Percentiles rank a stretch among this genome's conserved stretches.
Conservation (phyloP, 208 protist species). For the Leptomonas seymouri region DNA sequence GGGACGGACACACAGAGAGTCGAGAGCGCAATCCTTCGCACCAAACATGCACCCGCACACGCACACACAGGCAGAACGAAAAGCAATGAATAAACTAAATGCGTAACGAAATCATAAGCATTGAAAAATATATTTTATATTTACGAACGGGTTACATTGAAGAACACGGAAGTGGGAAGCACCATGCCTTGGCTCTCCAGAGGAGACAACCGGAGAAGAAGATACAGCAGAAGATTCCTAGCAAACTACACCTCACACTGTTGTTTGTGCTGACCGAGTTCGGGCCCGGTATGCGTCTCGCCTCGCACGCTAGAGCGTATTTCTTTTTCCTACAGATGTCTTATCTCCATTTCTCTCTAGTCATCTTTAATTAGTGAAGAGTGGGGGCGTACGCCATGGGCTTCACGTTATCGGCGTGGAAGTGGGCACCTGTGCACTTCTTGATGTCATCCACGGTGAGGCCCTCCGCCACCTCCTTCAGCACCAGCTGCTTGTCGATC, state of each 20-base stretch:
- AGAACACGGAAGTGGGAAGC: too few relatives aligned
- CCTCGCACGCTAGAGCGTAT: neutral
- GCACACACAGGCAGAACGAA: neutral
- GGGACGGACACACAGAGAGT: conserved; percentile 5
- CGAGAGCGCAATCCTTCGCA: conserved; percentile 4
- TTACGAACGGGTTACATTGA: too few relatives aligned
- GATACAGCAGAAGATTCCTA: neutral
- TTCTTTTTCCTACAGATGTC: neutral
- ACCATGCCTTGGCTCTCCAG: too few relatives aligned
- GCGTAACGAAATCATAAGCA: conserved; percentile 16
- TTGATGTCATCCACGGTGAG: conserved; percentile 93
- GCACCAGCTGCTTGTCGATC: conserved; percentile 75
- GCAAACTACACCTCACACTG: conserved; percentile 8
- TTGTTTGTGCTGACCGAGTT: conserved; percentile 11
- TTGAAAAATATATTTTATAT: too few relatives aligned
- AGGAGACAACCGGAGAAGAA: conserved; percentile 10
- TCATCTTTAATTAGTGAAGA: conserved; percentile 14
- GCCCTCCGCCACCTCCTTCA: conserved; percentile 93
- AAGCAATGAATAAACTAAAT: neutral
- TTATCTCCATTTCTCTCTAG: neutral
- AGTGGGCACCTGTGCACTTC: conserved; percentile 79
- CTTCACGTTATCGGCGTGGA: conserved; percentile 69
- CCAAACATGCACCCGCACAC: too few relatives aligned
- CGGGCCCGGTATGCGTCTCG: conserved; percentile 2
- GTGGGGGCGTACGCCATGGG: conserved; percentile 68